Percentiles rank a stretch among this genome's conserved stretches.
These are phyloP conservation scores for Penicillium sp. DNA, from an alignment of 2,329 filamentous ascomycete species.

Conservation along the genomic window DNA sequence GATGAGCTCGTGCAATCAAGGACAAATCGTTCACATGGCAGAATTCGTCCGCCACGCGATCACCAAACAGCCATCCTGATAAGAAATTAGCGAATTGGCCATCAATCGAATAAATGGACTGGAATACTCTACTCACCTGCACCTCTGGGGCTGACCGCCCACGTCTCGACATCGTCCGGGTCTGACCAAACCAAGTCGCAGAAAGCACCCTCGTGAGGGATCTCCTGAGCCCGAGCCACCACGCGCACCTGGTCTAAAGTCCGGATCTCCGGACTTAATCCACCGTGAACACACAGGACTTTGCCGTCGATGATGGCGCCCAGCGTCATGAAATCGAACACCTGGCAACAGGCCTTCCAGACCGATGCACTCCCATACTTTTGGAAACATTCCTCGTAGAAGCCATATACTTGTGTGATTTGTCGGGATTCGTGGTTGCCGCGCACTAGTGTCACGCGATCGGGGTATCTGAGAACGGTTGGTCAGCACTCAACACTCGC, in stretches of 20 bases:
- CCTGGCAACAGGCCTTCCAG: constrained; percentile 78
- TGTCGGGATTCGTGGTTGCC: constrained; percentile 78
- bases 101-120: constrained; percentile 31
- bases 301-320: constrained; percentile 75
- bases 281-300: constrained; percentile 74
- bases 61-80: constrained; percentile 64
- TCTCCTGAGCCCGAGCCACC: constrained; percentile 74
- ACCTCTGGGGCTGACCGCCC: constrained; percentile 70
- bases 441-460: constrained; percentile 72
- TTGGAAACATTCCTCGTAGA: constrained; percentile 76
- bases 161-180: constrained; percentile 71
- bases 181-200: constrained; percentile 79
- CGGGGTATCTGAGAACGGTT: constrained; percentile 61
- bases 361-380: constrained; percentile 79
- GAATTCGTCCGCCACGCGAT: constrained; percentile 76
- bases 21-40: constrained; percentile 75
- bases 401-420: constrained; percentile 78
- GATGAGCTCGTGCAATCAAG: constrained; percentile 73
- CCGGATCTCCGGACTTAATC: constrained; percentile 72
- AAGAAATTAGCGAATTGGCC: constrained; percentile 11
- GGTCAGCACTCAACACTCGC: no score
- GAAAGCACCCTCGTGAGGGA: constrained; percentile 77
- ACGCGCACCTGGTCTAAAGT: constrained; percentile 76
- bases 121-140: constrained; percentile 60
- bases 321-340: constrained; percentile 76